These are phyloP conservation scores for Theobroma cacao DNA, from an alignment of 345 rosid genomes.

Conservation along the genomic window DNA sequence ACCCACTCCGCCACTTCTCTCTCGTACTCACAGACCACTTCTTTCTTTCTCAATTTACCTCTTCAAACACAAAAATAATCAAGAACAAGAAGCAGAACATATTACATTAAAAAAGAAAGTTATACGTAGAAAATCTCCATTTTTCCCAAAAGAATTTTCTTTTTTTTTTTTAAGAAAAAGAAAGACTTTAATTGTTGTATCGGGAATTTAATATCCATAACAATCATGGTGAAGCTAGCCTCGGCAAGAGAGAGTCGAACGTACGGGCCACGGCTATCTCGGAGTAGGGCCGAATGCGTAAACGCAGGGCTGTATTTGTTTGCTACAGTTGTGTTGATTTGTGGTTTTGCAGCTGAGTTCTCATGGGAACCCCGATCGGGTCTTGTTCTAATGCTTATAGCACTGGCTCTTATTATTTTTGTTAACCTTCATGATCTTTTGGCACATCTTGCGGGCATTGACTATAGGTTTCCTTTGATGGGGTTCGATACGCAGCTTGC, in stretches of 20 bases:
- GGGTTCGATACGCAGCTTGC: slow-evolving; percentile 67
- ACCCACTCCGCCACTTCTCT: background rate
- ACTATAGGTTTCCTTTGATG: slow-evolving; percentile 54
- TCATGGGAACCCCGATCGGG: slow-evolving; percentile 70
- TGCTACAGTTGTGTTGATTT: slow-evolving; percentile 51
- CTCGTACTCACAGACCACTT: background rate
- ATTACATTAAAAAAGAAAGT: background rate
- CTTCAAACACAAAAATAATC: background rate
- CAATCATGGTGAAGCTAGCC: slow-evolving; percentile 85
- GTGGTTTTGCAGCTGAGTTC: slow-evolving; percentile 60
- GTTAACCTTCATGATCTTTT: slow-evolving; percentile 71
- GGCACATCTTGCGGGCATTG: slow-evolving; percentile 79
- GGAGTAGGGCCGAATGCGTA: slow-evolving; percentile 70
- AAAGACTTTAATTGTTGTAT: no score
- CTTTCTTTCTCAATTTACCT: background rate
- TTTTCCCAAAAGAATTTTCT: background rate
- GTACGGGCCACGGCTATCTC: slow-evolving; percentile 56
- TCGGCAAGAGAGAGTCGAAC: slow-evolving; percentile 69
- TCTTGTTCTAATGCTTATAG: slow-evolving; percentile 59
- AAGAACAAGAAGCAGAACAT: background rate
- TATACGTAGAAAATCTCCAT: background rate
- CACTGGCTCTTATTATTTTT: slow-evolving; percentile 38
- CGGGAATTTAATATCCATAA: background rate
- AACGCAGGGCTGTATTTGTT: slow-evolving; percentile 74
- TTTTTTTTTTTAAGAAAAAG: background rate